Base-by-base conservation (phyloP, 352 stramenopile species). In the Phytopythium oedochilum region DNA sequence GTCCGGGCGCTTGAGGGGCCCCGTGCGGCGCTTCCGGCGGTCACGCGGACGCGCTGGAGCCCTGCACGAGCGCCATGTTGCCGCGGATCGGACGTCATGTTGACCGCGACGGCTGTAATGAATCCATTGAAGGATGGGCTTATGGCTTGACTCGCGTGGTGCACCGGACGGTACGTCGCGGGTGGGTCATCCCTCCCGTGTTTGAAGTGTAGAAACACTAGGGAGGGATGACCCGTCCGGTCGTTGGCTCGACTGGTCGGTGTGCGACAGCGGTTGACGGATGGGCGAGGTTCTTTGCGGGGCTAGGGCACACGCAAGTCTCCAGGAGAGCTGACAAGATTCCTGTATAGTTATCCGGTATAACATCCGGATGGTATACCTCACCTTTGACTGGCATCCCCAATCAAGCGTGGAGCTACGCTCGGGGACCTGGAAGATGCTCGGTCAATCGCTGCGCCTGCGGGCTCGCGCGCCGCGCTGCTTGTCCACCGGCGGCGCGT, bases 261-360 rank as follows among this genome's bases (percentile, higher is more conserved):
- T 38, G 29, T 48, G 42, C 42, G 26, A 48, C 22, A 18, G 23
- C 22, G 7, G 15, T 12, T 11, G 28, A 26, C 39, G 55, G 55
- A 50, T 56, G 47, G 56, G 56, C 56, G 39, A 62, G 32, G 48
- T 62, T n/a, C 40, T 62, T 31, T 17, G 40, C 20, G 14, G 40
- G 18, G 31, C 31, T 17, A 36, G 31, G 31, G 31, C 31, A 36
- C 31, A 36, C 8, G 9, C 31, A 9, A 17, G 31, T 36, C 31
- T 2, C 11, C 31, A 36, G 31, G 15, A n/a, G n/a, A n/a, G n/a
- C 15, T 36, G 10, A 36, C 9, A 36, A 36, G 31, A 15, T 15
- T 36, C 11, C 31, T 12, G 31, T 36, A 6, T 36, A 36, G 1
- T 36, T 36, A 36, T 36, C 31, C 31, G 31, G 3, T 12, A 36